Percentiles rank a stretch among this genome's conserved stretches.
Evolutionary conservation across 2,329 filamentous ascomycete species (phyloP).

Genomic region (Aspergillus clavatus): DNA sequence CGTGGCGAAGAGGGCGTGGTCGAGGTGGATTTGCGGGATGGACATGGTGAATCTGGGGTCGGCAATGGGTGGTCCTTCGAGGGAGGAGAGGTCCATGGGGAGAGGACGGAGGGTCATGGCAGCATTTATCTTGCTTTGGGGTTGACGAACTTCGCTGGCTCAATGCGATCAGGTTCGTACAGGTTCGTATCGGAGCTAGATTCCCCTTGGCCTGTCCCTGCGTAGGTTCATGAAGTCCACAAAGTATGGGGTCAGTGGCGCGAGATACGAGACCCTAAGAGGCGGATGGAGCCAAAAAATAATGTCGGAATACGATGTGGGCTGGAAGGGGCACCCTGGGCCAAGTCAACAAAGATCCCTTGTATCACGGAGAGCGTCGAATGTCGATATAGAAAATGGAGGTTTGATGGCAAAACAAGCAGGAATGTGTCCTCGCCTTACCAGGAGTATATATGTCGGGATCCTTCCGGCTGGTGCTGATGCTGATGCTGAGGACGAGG

Average conservation of each 20-base stretch:
- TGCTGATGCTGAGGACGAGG: background rate
- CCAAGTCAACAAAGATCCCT: background rate
- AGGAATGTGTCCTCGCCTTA: background rate
- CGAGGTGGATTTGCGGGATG: conserved; percentile 11
- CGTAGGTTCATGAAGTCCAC: background rate
- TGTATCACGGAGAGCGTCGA: too few species aligned
- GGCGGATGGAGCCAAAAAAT: conserved; percentile 13
- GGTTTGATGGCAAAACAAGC: too few species aligned
- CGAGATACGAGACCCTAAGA: conserved; percentile 11
- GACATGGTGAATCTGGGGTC: conserved; percentile 16
- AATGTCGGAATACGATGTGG: conserved; percentile 14
- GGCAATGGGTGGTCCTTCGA: conserved; percentile 31
- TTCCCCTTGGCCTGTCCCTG: background rate
- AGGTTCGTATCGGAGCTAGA: background rate
- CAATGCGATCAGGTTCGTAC: too few species aligned
- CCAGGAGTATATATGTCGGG: background rate
- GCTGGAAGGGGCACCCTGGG: background rate
- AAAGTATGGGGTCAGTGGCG: conserved; percentile 1
- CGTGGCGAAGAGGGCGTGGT: background rate
- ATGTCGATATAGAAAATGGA: background rate
- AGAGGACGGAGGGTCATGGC: too few species aligned
- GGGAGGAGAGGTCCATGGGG: conserved; percentile 31
- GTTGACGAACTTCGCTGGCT: too few species aligned
- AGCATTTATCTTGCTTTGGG: too few species aligned
- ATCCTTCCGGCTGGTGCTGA: too few species aligned